Percentiles rank a stretch among this genome's conserved stretches.
Conservation (phyloP, 2,329 filamentous ascomycete genomes). For the Helminthosporium solani region DNA sequence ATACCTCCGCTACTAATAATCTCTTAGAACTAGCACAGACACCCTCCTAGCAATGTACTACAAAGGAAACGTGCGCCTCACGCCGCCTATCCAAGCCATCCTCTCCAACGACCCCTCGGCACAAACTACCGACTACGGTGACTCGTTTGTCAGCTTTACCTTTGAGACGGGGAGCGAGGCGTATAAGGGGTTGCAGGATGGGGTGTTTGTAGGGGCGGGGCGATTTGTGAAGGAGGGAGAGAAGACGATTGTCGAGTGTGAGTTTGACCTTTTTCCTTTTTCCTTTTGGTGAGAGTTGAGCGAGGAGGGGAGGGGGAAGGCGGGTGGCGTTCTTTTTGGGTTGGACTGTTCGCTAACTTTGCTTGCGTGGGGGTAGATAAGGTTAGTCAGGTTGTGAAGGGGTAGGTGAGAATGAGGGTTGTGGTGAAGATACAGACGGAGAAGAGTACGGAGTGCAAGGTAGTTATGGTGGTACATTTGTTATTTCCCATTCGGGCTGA, state of each 20-base stretch:
- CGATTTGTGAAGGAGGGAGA: slow-evolving; percentile 28
- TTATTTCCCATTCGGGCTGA: too few relatives aligned
- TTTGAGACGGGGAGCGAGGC: slow-evolving; percentile 32
- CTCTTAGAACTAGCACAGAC: slow-evolving; percentile 18
- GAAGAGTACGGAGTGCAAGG: too few relatives aligned
- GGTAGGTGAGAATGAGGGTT: not conserved
- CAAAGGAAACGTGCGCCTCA: slow-evolving; percentile 31
- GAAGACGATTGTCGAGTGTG: slow-evolving; percentile 28
- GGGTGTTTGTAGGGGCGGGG: slow-evolving; percentile 31
- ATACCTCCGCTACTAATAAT: not conserved
- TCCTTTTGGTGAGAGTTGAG: too few relatives aligned
- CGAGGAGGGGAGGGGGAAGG: too few relatives aligned
- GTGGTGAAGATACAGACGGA: not conserved
- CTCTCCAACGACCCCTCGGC: slow-evolving; percentile 22
- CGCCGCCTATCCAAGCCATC: slow-evolving; percentile 24
- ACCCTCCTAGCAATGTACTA: slow-evolving; percentile 37
- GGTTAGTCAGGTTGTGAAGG: slow-evolving; percentile 27
- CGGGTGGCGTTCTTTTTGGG: too few relatives aligned
- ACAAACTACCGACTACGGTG: slow-evolving; percentile 31
- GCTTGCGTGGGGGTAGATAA: slow-evolving; percentile 14
- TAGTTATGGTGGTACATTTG: too few relatives aligned
- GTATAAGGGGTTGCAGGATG: slow-evolving; percentile 33
- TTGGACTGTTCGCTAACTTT: too few relatives aligned
- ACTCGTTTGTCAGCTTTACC: slow-evolving; percentile 31
- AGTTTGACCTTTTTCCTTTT: too few relatives aligned